phyloP scores from a whole-genome alignment of 2,329 filamentous ascomycete species.

The Lecanicillium sp. region DNA sequence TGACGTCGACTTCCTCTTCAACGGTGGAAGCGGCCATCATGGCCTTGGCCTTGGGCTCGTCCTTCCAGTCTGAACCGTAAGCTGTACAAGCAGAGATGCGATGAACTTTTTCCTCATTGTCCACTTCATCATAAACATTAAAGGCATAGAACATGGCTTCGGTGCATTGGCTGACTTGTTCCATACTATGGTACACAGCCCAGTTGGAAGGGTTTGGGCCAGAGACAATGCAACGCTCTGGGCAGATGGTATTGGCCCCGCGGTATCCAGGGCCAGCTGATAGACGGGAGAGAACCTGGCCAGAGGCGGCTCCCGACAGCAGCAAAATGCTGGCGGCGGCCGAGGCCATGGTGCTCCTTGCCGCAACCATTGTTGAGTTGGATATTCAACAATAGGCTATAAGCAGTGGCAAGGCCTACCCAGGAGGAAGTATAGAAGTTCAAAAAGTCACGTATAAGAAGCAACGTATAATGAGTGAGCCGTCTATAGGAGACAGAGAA shows the following conservation, averaged over 20 bases:
- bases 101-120: neutral
- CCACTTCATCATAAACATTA: constrained; percentile 1
- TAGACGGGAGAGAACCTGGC: neutral
- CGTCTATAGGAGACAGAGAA: too few species aligned
- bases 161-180: constrained; percentile 2
- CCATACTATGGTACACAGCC: constrained; percentile 3
- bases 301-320: too few species aligned
- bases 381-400: too few species aligned
- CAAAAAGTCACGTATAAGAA: too few species aligned
- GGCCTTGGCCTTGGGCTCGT: neutral
- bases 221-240: constrained; percentile 1
- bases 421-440: too few species aligned
- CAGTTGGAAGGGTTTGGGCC: constrained; percentile 2
- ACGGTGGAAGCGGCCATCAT: neutral
- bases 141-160: constrained; percentile 4
- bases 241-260: neutral
- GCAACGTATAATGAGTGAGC: too few species aligned
- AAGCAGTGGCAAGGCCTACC: too few species aligned
- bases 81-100: constrained; percentile 5
- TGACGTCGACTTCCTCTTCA: neutral
- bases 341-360: too few species aligned
- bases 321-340: too few species aligned
- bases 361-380: too few species aligned
- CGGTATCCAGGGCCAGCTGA: neutral
- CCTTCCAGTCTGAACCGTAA: neutral